phyloP scores from a whole-genome alignment of 2,329 filamentous ascomycete species.

The Neoarthrinium moseri region DNA sequence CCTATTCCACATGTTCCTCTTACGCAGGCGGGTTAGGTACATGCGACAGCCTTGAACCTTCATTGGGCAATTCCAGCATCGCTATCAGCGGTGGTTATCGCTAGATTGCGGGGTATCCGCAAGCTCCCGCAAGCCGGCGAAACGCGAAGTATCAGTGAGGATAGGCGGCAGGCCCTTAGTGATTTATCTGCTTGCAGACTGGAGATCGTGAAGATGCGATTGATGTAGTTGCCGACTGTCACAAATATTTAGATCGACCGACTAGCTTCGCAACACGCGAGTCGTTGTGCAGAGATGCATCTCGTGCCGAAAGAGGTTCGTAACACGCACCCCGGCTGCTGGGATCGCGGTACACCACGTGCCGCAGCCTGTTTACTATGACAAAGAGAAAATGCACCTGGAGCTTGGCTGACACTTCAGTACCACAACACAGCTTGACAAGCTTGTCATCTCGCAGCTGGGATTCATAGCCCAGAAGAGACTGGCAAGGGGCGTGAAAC shows the following conservation, averaged over 20 bases:
- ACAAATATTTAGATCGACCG: no score
- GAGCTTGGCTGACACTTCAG: constrained; percentile 8
- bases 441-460: constrained; percentile 88
- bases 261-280: no score
- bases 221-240: no score
- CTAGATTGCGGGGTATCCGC: constrained; percentile 5
- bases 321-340: constrained; percentile 6
- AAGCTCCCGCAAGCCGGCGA: constrained; percentile 8
- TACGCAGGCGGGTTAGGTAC: no score
- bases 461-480: constrained; percentile 84
- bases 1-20: no score
- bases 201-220: no score
- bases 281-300: constrained; percentile 22
- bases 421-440: constrained; percentile 70
- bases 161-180: no score
- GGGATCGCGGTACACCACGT: background rate
- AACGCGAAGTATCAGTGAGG: background rate
- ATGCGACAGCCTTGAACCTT: no score
- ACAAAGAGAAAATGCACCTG: background rate
- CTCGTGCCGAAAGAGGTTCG: constrained; percentile 33
- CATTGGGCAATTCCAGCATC: background rate
- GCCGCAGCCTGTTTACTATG: no score
- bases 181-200: no score
- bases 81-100: no score
- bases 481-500: constrained; percentile 79